These are phyloP conservation scores for Epithele typhae DNA, from an alignment of 768 basidiomycete genomes.

Conservation along the genomic window DNA sequence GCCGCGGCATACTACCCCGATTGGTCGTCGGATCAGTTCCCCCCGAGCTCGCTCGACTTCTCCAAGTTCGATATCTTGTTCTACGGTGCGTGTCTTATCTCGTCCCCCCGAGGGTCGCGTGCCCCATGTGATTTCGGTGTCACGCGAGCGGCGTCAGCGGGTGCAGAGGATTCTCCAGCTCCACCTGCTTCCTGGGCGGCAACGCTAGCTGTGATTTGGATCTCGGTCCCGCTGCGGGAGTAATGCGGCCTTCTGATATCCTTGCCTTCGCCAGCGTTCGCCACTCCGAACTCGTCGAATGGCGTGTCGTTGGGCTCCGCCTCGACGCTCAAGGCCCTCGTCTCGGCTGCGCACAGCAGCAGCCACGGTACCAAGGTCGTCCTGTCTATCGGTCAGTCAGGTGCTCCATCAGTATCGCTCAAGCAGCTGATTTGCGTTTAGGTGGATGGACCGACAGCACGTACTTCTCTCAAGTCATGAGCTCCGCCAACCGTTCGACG, in stretches of 20 bases:
- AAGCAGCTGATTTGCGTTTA: constrained; percentile 11
- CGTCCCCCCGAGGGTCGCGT: background rate
- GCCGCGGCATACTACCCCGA: constrained; percentile 47
- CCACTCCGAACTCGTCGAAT: constrained; percentile 55
- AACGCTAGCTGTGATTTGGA: background rate
- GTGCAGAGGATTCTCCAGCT: too few species aligned
- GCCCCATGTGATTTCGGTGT: too few species aligned
- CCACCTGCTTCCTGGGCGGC: too few species aligned
- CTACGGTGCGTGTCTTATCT: constrained; percentile 41
- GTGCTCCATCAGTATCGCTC: background rate
- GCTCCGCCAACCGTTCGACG: constrained; percentile 45
- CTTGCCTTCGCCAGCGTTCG: constrained; percentile 46
- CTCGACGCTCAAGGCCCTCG: constrained; percentile 51
- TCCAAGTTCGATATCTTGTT: constrained; percentile 63
- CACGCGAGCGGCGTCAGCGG: background rate
- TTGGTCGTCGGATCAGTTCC: constrained; percentile 42
- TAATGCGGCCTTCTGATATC: constrained; percentile 4
- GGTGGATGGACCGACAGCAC: constrained; percentile 71
- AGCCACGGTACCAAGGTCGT: constrained; percentile 60
- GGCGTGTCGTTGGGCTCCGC: constrained; percentile 47
- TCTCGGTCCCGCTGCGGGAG: background rate
- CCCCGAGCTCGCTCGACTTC: constrained; percentile 60
- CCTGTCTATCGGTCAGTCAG: constrained; percentile 54
- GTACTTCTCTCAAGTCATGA: constrained; percentile 59
- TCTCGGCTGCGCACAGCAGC: constrained; percentile 49